Percentiles rank a stretch among this genome's conserved stretches.
These are phyloP conservation scores for Talaromyces piceae DNA, from an alignment of 2,329 filamentous ascomycete species.

Conservation along the genomic window DNA sequence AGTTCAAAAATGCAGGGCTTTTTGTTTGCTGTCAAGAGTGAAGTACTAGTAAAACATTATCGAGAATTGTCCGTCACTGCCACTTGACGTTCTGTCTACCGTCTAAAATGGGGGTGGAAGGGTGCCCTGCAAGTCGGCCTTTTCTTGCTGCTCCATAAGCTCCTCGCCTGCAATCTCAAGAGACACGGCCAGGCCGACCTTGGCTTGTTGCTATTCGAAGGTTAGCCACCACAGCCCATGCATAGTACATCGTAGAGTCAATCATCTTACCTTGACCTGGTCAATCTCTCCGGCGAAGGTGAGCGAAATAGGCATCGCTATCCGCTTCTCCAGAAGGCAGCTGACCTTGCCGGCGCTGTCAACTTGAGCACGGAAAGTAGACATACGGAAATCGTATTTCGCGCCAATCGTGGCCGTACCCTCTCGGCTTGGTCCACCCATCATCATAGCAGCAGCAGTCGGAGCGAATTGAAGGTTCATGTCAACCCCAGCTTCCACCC, in stretches of 20 bases:
- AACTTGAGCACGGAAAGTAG: conserved; percentile 89
- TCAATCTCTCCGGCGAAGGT: conserved; percentile 96
- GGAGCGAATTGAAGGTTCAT: conserved; percentile 78
- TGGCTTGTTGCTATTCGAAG: conserved; percentile 69
- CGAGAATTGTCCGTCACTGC: conserved; percentile 21
- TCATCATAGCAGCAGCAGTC: conserved; percentile 57
- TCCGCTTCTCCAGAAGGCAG: conserved; percentile 89
- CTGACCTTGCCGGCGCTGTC: conserved; percentile 92
- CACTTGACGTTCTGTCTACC: background rate
- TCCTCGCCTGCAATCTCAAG: conserved; percentile 81
- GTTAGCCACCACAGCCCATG: conserved; percentile 5
- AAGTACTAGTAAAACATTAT: conserved; percentile 40
- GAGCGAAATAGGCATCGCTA: conserved; percentile 84
- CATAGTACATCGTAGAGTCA: conserved; percentile 1
- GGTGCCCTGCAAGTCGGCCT: conserved; percentile 35
- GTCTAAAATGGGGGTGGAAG: conserved; percentile 44
- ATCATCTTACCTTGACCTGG: conserved; percentile 73
- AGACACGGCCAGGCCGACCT: conserved; percentile 88
- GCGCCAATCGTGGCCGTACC: conserved; percentile 85
- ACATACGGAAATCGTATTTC: conserved; percentile 97
- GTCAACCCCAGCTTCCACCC: conserved; percentile 92
- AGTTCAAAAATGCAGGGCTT: conserved; percentile 23
- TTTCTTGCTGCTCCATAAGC: conserved; percentile 76
- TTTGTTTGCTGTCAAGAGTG: conserved; percentile 23
- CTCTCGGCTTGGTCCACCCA: conserved; percentile 75